Evolutionary conservation across 345 rosid genomes (phyloP), one percentile per base, ranked within the genome.

Genomic region (Populus deltoides): DNA sequence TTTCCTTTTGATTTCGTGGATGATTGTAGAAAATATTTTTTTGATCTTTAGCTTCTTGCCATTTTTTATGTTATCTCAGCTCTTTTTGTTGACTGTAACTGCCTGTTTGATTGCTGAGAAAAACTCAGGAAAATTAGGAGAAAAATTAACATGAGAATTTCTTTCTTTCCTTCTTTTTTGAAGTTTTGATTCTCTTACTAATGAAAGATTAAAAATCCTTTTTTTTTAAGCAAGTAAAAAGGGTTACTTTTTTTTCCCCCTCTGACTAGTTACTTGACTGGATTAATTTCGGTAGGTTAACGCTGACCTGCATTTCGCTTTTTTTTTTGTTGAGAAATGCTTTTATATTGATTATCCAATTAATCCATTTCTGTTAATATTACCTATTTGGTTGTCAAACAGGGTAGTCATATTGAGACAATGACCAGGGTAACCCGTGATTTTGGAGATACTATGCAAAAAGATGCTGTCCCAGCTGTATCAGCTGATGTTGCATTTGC

Each of bases 401-500:
- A 78, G 81, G 73, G 36, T 63, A 53, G 73, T 70, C 53, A 63
- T 61, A 73, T 55, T 63, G 72, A 43, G 59, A 66, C 9, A 71
- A 96, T 94, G 99, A 96, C 97, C 66, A 89, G 92, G 85, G 81
- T 90, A 53, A 82, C 85, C 82, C 91, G 93, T 43, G 94, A 88
- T 80, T 91, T 91, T 77, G 88, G 90, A 75, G 84, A 83, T 68
- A 84, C 93, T 18, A 85, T 90, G 88, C 92, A 86, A 53, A 90
- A 81, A 79, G 90, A 91, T 74, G 94, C 88, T 17, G 85, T 88
- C 63, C 86, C 90, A 7, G 89, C 90, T 61, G 98, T 96, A 78
- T 96, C 97, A 57, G 88, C 89, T 9, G 99, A 96, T 84, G 97
- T 92, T 72, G 77, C 86, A 69, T 96, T 96, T 84, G 89, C 95